Evolutionary conservation across 345 rosid species (phyloP).

Genomic region (Eutrema japonicum): DNA sequence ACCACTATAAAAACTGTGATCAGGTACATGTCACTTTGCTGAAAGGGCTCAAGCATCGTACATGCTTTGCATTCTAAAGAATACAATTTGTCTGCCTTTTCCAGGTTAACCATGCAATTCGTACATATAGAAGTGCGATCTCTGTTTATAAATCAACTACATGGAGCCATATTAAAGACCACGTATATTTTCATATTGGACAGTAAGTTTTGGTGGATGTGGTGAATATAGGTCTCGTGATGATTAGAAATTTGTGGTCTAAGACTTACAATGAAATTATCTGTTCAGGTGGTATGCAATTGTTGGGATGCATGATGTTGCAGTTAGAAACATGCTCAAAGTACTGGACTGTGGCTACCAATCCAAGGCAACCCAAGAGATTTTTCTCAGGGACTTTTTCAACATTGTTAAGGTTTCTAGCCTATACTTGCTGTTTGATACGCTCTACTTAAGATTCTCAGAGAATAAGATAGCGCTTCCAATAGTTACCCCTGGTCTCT

Average conservation of each 20-base stretch:
- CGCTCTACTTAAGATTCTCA: slow-evolving; percentile 21
- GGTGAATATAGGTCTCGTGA: slow-evolving; percentile 29
- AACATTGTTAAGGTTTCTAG: slow-evolving; percentile 74
- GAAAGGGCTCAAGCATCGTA: slow-evolving; percentile 26
- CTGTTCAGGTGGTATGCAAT: slow-evolving; percentile 80
- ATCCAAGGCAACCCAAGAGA: slow-evolving; percentile 89
- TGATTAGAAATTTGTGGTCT: slow-evolving; percentile 20
- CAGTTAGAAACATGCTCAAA: slow-evolving; percentile 76
- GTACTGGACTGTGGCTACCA: slow-evolving; percentile 85
- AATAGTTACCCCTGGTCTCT: slow-evolving; percentile 23
- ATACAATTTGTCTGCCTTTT: slow-evolving; percentile 35
- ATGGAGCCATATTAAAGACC: slow-evolving; percentile 95
- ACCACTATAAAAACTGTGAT: slow-evolving; percentile 86
- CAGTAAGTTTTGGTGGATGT: slow-evolving; percentile 65
- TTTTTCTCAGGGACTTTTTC: slow-evolving; percentile 81
- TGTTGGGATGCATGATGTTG: slow-evolving; percentile 91
- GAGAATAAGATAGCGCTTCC: slow-evolving; percentile 15
- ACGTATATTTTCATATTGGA: slow-evolving; percentile 91
- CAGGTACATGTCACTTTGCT: slow-evolving; percentile 64
- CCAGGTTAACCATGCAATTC: slow-evolving; percentile 94
- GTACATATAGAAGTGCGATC: slow-evolving; percentile 80
- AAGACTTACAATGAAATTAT: slow-evolving; percentile 31
- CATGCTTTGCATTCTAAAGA: slow-evolving; percentile 39
- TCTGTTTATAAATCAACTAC: slow-evolving; percentile 83
- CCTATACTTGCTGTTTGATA: slow-evolving; percentile 16